Percentiles rank a stretch among this genome's conserved stretches.
Conservation (phyloP, 106 monocot genomes). For the Allium sativum region DNA sequence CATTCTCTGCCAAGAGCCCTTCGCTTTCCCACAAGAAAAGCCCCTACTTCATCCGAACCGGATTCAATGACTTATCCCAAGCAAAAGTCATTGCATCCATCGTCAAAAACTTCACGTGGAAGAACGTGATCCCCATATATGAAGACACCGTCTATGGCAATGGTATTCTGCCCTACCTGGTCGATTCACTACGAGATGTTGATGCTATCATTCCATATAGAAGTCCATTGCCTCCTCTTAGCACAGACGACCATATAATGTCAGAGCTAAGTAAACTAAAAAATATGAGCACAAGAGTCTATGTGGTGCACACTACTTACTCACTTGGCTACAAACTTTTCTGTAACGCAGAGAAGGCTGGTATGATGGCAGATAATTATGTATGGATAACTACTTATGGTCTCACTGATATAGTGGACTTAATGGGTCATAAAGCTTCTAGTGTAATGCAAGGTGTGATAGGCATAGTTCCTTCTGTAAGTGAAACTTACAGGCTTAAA, state of each 20-base stretch:
- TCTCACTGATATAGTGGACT: constrained; percentile 33
- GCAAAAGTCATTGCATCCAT: constrained; percentile 50
- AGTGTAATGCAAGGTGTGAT: constrained; percentile 54
- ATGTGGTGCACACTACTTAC: constrained; percentile 52
- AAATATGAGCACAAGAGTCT: constrained; percentile 44
- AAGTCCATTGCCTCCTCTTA: constrained; percentile 24
- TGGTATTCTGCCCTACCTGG: constrained; percentile 40
- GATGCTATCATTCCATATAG: constrained; percentile 37
- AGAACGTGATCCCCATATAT: constrained; percentile 45
- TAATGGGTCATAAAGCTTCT: constrained; percentile 18
- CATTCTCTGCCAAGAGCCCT: constrained; percentile 62
- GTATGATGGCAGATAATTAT: constrained; percentile 53
- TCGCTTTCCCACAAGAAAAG: constrained; percentile 21
- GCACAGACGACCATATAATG: constrained; percentile 24
- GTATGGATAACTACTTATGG: constrained; percentile 61
- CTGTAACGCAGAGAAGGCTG: constrained; percentile 23
- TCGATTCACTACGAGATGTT: constrained; percentile 33
- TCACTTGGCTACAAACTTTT: constrained; percentile 27
- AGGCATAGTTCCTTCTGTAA: constrained; percentile 41
- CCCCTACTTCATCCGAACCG: constrained; percentile 50
- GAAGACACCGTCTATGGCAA: constrained; percentile 48
- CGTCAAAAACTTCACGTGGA: constrained; percentile 48
- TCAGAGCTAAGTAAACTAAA: constrained; percentile 30
- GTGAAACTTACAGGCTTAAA: constrained; percentile 4
- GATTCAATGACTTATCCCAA: constrained; percentile 43